Evolutionary conservation across 2,329 filamentous ascomycete species (phyloP), one percentile per base, ranked within the genome.

Genomic region (Zymoseptoria passerinii): DNA sequence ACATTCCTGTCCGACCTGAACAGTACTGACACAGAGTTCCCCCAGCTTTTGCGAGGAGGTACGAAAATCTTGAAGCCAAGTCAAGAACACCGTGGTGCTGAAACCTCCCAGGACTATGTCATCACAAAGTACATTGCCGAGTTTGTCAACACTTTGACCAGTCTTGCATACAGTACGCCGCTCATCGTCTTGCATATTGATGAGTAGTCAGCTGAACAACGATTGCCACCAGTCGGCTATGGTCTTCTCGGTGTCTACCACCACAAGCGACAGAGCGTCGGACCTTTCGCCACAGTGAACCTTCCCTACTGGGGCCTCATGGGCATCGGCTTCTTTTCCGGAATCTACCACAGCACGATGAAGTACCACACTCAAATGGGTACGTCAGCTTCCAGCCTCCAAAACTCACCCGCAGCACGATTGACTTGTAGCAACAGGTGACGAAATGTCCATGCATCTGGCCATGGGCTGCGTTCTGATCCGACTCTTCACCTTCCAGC

Each of bases 291-390:
- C 4, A 57, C 59, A n/a, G 57, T 59, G 23, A 65, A 67, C 55
- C 59, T 64, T 3, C 61, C 66, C 2, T 68, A 68, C 57, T 67
- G 63, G 61, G 65, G 59, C 10, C 55, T 68, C 8, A 65, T 66
- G 40, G 58, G 62, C 9, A 63, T 68, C 28, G 66, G 66, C 28
- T 52, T 67, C 48, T 66, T 64, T 48, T 63, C 60, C 50, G 60
- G 60, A 13, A 53, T 64, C 2, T 68, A 66, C 54, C 66, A 68
- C 48, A 59, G 61, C 3, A 63, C 62, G 2, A 52, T 68, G 52
- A 67, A 68, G 50, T 68, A 68, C 50, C 62, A 66, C 52, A 66
- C 66, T 4, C 66, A 68, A 19, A 68, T 67, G 65, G 61, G 60
- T 58, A 29, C 10, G 28, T 58, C 35, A 13, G 16, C 16, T 16